Conservation (phyloP, 2,329 filamentous ascomycete genomes). For the Aspergillus pseudonomiae region DNA sequence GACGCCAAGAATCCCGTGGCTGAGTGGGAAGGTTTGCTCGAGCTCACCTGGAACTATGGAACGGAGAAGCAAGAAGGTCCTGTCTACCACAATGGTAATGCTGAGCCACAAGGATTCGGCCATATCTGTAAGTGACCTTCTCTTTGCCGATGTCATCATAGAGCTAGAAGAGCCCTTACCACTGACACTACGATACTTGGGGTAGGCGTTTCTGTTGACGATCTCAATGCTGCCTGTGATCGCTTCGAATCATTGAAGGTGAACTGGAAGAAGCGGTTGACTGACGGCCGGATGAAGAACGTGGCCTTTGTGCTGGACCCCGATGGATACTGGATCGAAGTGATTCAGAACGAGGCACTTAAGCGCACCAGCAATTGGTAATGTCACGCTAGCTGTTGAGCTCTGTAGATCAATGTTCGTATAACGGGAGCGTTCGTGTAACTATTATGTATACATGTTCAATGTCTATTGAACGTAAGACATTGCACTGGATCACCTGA, state of each 20-base stretch:
- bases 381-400: neutral
- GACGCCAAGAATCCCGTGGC: constrained; percentile 60
- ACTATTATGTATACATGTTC: neutral
- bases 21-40: constrained; percentile 79
- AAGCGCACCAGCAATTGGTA: constrained; percentile 48
- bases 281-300: constrained; percentile 88
- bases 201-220: constrained; percentile 76
- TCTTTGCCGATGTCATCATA: neutral
- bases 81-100: constrained; percentile 94
- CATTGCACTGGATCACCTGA: neutral
- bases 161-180: neutral
- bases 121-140: constrained; percentile 72
- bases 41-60: constrained; percentile 82
- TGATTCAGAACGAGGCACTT: constrained; percentile 69
- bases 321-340: constrained; percentile 77
- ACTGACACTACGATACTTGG: constrained; percentile 10
- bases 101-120: constrained; percentile 88
- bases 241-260: constrained; percentile 81
- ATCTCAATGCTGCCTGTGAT: constrained; percentile 83
- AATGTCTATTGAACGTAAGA: neutral
- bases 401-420: neutral
- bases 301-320: constrained; percentile 90
- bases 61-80: constrained; percentile 74
- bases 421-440: neutral
- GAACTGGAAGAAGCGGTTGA: constrained; percentile 93